phyloP scores from a whole-genome alignment of 148 eudicot genomes.

The Vaccinium myrtillus region DNA sequence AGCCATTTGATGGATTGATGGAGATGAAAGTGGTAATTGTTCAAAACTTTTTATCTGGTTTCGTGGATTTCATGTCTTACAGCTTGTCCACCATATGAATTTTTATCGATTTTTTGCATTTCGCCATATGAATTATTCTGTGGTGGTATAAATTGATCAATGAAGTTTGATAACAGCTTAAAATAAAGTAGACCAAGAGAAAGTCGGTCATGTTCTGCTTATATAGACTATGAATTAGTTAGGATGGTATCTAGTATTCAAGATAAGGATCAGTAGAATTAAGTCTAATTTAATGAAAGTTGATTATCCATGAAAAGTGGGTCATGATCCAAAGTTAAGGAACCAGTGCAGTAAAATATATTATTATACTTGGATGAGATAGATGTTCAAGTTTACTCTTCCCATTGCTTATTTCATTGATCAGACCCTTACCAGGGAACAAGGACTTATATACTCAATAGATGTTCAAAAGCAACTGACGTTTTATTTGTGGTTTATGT shows the following conservation, averaged over 20 bases:
- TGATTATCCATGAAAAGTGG: background rate
- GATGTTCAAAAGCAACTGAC: background rate
- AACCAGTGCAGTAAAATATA: background rate
- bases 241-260: background rate
- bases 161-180: background rate
- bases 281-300: background rate
- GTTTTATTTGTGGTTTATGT: background rate
- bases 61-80: background rate
- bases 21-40: conserved; percentile 66
- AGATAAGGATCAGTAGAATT: background rate
- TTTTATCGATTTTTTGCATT: background rate
- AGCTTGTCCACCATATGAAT: too few species aligned
- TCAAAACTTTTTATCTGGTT: background rate
- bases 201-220: background rate
- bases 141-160: background rate
- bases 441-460: background rate
- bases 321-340: background rate
- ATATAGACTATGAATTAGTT: background rate
- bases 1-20: conserved; percentile 72
- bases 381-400: background rate
- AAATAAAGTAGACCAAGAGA: background rate
- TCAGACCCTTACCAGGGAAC: background rate
- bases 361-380: background rate
- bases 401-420: background rate
- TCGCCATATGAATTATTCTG: background rate